A percentile compares a stretch with the other conserved stretches of the same genome.
Evolutionary conservation across 164 flowering plant genomes (phyloP).

Genomic region (Chloranthus sessilifolius): DNA sequence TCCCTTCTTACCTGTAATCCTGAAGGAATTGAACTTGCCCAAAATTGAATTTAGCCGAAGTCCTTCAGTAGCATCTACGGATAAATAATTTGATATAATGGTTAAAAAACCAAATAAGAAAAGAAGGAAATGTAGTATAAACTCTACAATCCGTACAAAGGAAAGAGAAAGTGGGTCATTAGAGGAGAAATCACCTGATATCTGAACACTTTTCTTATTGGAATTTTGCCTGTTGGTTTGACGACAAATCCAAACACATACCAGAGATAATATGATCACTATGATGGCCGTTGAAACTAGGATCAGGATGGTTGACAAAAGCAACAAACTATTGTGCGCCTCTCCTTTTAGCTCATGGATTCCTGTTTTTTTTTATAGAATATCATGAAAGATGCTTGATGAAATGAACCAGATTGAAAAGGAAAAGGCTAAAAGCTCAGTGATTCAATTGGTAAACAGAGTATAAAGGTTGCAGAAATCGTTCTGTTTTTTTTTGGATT

Average conservation of each 20-base stretch:
- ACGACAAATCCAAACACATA: slow-evolving; percentile 18
- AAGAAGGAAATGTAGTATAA: slow-evolving; percentile 1
- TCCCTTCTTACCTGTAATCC: slow-evolving; percentile 44
- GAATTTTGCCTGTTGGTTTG: slow-evolving; percentile 12
- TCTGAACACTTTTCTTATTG: slow-evolving; percentile 15
- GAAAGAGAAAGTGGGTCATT: no score
- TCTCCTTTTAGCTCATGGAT: no score
- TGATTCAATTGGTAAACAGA: no score
- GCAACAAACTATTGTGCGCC: no score
- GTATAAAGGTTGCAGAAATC: no score
- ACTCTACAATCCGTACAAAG: not conserved
- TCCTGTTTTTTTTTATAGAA: no score
- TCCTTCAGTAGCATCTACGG: slow-evolving; percentile 45
- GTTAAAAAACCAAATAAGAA: not conserved
- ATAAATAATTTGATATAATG: slow-evolving; percentile 13
- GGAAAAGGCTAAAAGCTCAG: no score
- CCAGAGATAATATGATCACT: slow-evolving; percentile 15
- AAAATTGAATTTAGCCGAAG: slow-evolving; percentile 31
- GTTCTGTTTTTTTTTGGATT: no score
- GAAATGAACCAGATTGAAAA: no score
- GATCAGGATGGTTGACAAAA: slow-evolving; percentile 17
- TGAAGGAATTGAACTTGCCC: slow-evolving; percentile 42
- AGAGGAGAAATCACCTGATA: slow-evolving; percentile 20
- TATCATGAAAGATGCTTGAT: no score
- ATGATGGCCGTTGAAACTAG: slow-evolving; percentile 16